A percentile compares a stretch with the other conserved stretches of the same genome.
Evolutionary conservation across 306 rosid genomes (phyloP).

Genomic region (Carpinus viminea): DNA sequence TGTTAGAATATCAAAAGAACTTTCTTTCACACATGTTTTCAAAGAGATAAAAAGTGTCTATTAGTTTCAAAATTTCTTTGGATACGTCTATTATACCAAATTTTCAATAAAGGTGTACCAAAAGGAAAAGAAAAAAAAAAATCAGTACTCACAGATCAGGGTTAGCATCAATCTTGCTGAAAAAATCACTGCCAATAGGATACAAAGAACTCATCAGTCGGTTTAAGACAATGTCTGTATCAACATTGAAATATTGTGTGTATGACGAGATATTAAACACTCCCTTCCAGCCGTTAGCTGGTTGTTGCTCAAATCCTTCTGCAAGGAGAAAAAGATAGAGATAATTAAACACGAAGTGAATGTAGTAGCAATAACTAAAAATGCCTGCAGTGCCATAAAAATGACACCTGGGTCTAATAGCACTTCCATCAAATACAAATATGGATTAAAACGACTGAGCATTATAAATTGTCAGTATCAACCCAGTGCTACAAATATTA

Average conservation of each 20-base stretch:
- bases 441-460: not conserved
- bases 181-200: constrained; percentile 83
- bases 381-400: not conserved
- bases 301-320: constrained; percentile 89
- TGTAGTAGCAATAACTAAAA: not conserved
- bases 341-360: constrained; percentile 7
- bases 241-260: constrained; percentile 85
- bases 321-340: constrained; percentile 30
- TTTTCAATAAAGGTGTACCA: not conserved
- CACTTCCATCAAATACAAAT: not conserved
- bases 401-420: not conserved
- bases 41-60: not conserved
- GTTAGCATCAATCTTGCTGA: constrained; percentile 88
- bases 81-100: not conserved
- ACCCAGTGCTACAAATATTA: not conserved
- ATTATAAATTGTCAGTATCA: not conserved
- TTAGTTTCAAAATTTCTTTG: not conserved
- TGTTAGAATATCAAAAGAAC: not conserved
- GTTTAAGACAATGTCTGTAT: constrained; percentile 76
- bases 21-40: not conserved
- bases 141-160: constrained; percentile 85
- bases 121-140: constrained; percentile 5
- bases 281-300: constrained; percentile 89
- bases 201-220: constrained; percentile 79
- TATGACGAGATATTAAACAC: constrained; percentile 78